phyloP scores from a whole-genome alignment of 2,329 filamentous ascomycete genomes.

The Sordariomycetes sp. region DNA sequence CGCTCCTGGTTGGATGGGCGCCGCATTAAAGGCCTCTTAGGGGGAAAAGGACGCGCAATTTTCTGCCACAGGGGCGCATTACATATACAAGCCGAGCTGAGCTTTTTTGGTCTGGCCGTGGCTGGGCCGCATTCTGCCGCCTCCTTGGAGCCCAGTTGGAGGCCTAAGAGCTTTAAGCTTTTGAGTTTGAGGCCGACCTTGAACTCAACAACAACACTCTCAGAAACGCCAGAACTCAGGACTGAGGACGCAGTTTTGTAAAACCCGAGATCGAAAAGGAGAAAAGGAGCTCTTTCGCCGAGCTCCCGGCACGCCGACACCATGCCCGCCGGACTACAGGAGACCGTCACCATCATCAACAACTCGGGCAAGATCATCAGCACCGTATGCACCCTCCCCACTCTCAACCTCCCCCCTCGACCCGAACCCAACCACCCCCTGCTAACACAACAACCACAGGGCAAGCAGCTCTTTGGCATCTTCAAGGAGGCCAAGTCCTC shows the following conservation, averaged over 20 bases:
- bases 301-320: not conserved
- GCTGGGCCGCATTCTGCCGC: not conserved
- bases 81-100: not conserved
- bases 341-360: conserved; percentile 85
- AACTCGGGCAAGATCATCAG: conserved; percentile 84
- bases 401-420: conserved; percentile 9
- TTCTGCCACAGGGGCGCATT: not conserved
- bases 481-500: conserved; percentile 87
- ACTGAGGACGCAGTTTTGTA: not conserved
- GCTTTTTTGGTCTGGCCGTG: not conserved
- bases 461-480: conserved; percentile 79
- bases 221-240: not conserved
- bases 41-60: not conserved
- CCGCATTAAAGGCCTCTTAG: not conserved
- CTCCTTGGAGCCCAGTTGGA: not conserved
- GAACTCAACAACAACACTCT: not conserved
- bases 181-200: not conserved
- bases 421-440: not conserved
- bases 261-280: not conserved
- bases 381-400: conserved; percentile 47
- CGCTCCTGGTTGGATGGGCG: no score
- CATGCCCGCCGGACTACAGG: conserved; percentile 15
- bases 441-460: conserved; percentile 35
- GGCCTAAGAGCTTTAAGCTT: not conserved
- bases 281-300: not conserved